Conservation (phyloP, 2,329 filamentous ascomycete species). For the Penicillium sp. region DNA sequence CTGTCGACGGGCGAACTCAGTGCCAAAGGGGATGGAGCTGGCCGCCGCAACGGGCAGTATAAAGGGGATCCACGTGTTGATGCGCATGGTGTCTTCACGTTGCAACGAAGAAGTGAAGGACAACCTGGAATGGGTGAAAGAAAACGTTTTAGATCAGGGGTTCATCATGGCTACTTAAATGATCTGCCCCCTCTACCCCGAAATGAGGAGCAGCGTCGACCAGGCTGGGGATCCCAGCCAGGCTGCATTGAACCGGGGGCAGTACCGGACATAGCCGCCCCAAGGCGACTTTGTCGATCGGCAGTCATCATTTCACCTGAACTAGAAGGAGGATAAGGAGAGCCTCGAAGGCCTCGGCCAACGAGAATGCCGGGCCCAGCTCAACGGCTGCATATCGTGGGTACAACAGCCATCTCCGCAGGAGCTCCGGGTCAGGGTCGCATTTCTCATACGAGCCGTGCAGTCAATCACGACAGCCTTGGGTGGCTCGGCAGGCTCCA, state of each 20-base stretch:
- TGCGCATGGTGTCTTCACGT: constrained; percentile 23
- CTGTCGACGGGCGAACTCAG: constrained; percentile 33
- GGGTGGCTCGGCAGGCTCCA: constrained; percentile 8
- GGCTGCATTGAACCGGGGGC: not conserved
- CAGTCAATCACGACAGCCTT: constrained; percentile 3
- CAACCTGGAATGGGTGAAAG: not conserved
- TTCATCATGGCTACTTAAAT: not conserved
- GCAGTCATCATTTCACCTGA: constrained; percentile 5
- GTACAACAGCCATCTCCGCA: constrained; percentile 15
- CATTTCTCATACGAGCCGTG: constrained; percentile 12
- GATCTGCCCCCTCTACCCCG: no score
- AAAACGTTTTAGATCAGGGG: not conserved
- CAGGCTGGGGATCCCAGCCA: not conserved
- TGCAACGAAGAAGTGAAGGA: not conserved
- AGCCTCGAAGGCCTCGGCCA: constrained; percentile 7
- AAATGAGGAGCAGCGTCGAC: no score
- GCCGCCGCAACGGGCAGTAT: constrained; percentile 28
- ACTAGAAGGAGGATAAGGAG: constrained; percentile 3
- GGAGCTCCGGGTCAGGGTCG: constrained; percentile 23
- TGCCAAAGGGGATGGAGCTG: constrained; percentile 16
- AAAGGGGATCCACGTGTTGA: constrained; percentile 22
- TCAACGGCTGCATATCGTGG: constrained; percentile 4
- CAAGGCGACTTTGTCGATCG: constrained; percentile 3
- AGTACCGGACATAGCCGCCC: constrained; percentile 9
- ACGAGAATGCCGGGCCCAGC: constrained; percentile 7